Evolutionary conservation across 2,329 filamentous ascomycete species (phyloP), one percentile per base, ranked within the genome.

Genomic region (Bipolaris gigantea): DNA sequence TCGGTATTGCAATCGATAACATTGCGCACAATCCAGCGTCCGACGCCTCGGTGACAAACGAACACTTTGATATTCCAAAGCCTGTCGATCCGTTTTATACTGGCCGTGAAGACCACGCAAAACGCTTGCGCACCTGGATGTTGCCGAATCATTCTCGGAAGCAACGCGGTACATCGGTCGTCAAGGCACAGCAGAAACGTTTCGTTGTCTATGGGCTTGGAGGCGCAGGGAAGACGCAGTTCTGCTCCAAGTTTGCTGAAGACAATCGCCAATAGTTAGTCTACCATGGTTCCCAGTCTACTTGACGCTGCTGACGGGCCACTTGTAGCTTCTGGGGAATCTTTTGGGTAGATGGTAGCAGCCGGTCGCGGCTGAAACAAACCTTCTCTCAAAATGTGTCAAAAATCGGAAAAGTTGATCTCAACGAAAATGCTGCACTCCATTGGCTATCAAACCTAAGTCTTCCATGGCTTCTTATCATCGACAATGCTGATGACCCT

Each of bases 141-240:
- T 11, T 38, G 21, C 35, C 35, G 11, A 38, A 16, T 19, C 35
- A 21, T 11, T 21, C 35, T 19, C 16, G 18, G 18, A 38, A 38
- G 35, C 35, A 38, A 38, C 35, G 35, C 35, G 18, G 35, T 19
- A 19, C 35, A 38, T 13, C 35, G 35, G n/a, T 8, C 10, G 9
- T 30, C 35, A 40, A 48, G 35, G 13, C 33, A 27, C 27, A 55
- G 15, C 55, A 54, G 15, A 55, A 53, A n/a, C 48, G 50, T 13
- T 59, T 55, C 56, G 65, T 43, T 54, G 71, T 43, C 43, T 68
- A 71, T 54, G 75, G 75, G 13, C 53, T 76, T 21, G 72, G 71
- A n/a, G 75, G 75, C 11, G 73, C 72, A 40, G 75, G 75, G 10
- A 77, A 77, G 59, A 77, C 72, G 4, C 71, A 77, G 53, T 66